phyloP scores from a whole-genome alignment of 169 alveolate genomes.

The Theileria sp. region DNA sequence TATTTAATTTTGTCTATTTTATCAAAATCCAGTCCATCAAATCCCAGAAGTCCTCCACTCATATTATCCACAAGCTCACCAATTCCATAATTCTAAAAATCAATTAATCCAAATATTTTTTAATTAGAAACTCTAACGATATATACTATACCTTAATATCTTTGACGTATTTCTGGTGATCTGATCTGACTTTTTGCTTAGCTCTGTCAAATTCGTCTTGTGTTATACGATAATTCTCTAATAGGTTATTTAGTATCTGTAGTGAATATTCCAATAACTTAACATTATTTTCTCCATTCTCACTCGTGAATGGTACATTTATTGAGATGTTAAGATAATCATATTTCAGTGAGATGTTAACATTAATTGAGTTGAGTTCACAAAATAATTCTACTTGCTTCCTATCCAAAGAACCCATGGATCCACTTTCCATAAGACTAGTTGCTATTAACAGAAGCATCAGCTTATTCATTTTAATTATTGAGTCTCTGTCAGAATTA shows the following conservation, averaged over 20 bases:
- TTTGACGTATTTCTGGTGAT: conserved; percentile 77
- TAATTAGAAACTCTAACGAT: neutral
- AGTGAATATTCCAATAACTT: conserved; percentile 41
- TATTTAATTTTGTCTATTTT: conserved; percentile 31
- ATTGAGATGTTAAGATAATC: conserved; percentile 77
- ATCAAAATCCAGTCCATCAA: conserved; percentile 61
- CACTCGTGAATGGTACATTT: conserved; percentile 57
- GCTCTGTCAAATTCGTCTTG: conserved; percentile 76
- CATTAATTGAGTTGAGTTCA: conserved; percentile 73
- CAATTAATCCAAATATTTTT: neutral
- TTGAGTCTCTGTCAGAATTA: conserved; percentile 5
- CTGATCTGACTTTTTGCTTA: conserved; percentile 84
- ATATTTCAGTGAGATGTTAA: conserved; percentile 71
- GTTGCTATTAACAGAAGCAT: conserved; percentile 48
- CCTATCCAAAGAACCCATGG: conserved; percentile 76
- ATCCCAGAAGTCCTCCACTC: conserved; percentile 67
- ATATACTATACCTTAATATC: conserved; percentile 19
- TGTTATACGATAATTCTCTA: conserved; percentile 59
- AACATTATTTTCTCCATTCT: conserved; percentile 37
- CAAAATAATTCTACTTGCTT: conserved; percentile 81
- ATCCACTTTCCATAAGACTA: conserved; percentile 84
- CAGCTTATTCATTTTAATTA: conserved; percentile 25
- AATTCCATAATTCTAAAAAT: conserved; percentile 58
- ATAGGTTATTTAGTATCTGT: conserved; percentile 31
- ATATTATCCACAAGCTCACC: conserved; percentile 71